Conservation (phyloP, 2,329 filamentous ascomycete genomes). For the Emmonsia crescens region DNA sequence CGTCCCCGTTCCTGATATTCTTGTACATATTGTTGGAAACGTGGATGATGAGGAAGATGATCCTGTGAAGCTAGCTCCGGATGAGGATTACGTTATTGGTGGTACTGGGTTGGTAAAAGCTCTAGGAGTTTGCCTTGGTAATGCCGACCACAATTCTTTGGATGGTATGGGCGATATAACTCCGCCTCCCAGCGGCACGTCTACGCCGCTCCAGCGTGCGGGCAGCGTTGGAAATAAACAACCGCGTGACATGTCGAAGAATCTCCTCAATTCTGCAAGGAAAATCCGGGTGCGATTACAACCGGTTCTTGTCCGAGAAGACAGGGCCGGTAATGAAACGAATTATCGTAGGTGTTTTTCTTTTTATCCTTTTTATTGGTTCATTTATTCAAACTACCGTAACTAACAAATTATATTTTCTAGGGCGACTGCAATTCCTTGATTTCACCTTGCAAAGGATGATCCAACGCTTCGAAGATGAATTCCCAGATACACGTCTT, state of each 20-base stretch:
- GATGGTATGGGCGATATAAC: conserved; percentile 27
- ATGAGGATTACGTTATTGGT: conserved; percentile 91
- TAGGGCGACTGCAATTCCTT: conserved; percentile 70
- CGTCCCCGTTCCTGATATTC: conserved; percentile 65
- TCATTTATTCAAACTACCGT: neutral
- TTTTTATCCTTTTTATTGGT: neutral
- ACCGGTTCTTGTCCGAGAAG: conserved; percentile 68
- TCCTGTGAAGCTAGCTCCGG: conserved; percentile 58
- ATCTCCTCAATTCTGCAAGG: conserved; percentile 72
- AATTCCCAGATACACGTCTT: conserved; percentile 79
- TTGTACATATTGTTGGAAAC: conserved; percentile 77
- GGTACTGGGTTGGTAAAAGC: conserved; percentile 94
- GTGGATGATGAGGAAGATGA: conserved; percentile 41
- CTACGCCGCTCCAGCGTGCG: conserved; percentile 44
- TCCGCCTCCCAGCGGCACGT: conserved; percentile 41
- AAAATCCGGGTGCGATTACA: conserved; percentile 79
- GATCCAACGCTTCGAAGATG: conserved; percentile 90
- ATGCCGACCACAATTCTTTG: conserved; percentile 47
- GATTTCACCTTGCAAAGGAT: conserved; percentile 81
- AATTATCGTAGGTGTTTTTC: conserved; percentile 58
- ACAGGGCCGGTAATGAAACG: conserved; percentile 57
- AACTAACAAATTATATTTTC: conserved; percentile 17
- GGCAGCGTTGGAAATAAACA: conserved; percentile 45
- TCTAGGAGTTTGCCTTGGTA: conserved; percentile 77
- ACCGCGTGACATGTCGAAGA: conserved; percentile 88